A percentile compares a stretch with the other conserved stretches of the same genome.
Evolutionary conservation across 2,329 filamentous ascomycete genomes (phyloP).

Genomic region (Xylariaceae sp.): DNA sequence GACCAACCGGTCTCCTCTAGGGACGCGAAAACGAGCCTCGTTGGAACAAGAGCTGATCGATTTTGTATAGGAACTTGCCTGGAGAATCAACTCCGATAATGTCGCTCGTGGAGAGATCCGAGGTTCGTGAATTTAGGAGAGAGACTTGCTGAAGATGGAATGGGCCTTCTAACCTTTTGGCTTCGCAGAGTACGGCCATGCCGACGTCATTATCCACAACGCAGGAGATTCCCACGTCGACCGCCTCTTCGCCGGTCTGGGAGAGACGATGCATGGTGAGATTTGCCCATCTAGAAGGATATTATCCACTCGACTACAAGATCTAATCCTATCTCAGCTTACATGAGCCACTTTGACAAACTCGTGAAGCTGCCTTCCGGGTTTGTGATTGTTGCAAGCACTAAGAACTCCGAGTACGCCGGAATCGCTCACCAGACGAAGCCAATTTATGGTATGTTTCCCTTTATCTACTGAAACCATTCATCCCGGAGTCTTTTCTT

Average conservation of each 20-base stretch:
- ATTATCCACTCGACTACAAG: no score
- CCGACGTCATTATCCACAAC: conserved; percentile 67
- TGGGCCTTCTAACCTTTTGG: no score
- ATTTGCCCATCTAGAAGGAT: background rate
- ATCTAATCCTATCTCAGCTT: conserved; percentile 54
- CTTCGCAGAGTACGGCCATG: conserved; percentile 77
- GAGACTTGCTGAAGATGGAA: no score
- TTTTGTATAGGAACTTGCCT: no score
- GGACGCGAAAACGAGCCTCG: no score
- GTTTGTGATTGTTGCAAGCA: conserved; percentile 77
- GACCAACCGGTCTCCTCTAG: no score
- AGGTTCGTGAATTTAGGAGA: conserved; percentile 57
- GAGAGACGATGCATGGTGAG: conserved; percentile 65
- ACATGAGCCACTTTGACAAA: conserved; percentile 93
- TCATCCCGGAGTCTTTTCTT: background rate
- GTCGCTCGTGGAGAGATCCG: conserved; percentile 57
- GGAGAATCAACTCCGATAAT: conserved; percentile 67
- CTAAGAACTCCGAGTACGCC: conserved; percentile 78
- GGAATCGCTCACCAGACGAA: conserved; percentile 76
- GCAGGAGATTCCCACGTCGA: conserved; percentile 66
- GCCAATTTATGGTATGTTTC: conserved; percentile 67
- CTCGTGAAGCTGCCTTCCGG: conserved; percentile 74
- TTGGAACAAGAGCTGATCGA: no score
- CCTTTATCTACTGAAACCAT: background rate
- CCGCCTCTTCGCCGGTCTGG: conserved; percentile 78